Base-by-base conservation (phyloP, 202 grass and related monocot genomes). In the Hordeum pubiflorum region DNA sequence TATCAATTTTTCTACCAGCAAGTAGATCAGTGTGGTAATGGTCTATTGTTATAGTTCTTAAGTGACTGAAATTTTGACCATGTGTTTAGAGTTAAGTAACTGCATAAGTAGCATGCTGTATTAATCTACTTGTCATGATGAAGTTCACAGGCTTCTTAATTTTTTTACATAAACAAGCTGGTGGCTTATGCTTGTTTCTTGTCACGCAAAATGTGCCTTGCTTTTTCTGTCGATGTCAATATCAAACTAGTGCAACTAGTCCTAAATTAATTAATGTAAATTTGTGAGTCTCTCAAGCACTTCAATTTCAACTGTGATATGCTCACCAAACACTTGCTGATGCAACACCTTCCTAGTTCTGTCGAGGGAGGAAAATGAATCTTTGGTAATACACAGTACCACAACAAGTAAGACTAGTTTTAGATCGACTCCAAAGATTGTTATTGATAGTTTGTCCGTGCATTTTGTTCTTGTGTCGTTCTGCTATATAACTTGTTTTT, bases 401-500 rank as follows among this genome's bases (percentile, higher is more conserved):
- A 50, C 46, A 26, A 38, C 65, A 76, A 38, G 27, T 10, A 74
- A 74, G 38, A n/a, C 36, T 76, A 11, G 4, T 68, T 79, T 13
- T 24, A 63, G 34, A 13, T 48, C 33, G 5, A 29, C 24, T 68
- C 39, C 50, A 60, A 83, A 6, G 15, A 57, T 48, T 84, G 11
- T 69, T 69, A 40, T 59, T 82, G 11, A 54, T 14, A 55, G 15
- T 69, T 69, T 60, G 13, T 34, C 34, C 38, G 41, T 73, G 37
- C 7, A 78, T 73, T 87, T 58, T 23, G 14, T 82, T 59, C 40
- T 33, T 41, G 18, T 63, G 31, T 22, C 62, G 18, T 27, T 79
- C 4, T 63, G 46, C 77, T 52, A 55, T 71, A 75, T 80, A 34
- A 72, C 66, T 62, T 74, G 27, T 58, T 70, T 80, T 21, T 85